Percentiles rank a stretch among this genome's conserved stretches.
Evolutionary conservation across 2,329 filamentous ascomycete genomes (phyloP).

Genomic region (Claviceps africana): DNA sequence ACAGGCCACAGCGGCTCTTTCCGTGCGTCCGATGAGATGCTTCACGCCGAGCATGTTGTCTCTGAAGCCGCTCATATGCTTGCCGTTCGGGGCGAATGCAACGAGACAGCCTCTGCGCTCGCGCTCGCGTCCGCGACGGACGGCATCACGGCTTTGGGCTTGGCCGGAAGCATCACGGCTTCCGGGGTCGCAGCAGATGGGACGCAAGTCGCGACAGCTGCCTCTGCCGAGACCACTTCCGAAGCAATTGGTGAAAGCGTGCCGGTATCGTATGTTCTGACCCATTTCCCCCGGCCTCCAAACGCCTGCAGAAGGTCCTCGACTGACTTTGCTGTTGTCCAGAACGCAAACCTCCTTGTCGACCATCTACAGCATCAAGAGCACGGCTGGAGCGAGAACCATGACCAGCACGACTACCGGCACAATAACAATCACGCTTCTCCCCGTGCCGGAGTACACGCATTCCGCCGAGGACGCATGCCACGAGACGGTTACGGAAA

Average conservation of each 20-base stretch:
- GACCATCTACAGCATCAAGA: conserved; percentile 18
- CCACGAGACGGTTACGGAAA: conserved; percentile 3
- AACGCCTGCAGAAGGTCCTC: not conserved
- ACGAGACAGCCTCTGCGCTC: conserved; percentile 6
- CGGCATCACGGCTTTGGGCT: conserved; percentile 5
- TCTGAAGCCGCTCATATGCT: conserved; percentile 11
- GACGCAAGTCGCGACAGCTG: conserved; percentile 1
- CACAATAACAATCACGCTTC: conserved; percentile 11
- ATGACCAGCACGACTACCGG: conserved; percentile 11
- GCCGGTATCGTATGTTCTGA: conserved; percentile 20
- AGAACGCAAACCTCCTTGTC: conserved; percentile 21
- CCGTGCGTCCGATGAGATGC: conserved; percentile 6
- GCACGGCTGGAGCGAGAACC: not conserved
- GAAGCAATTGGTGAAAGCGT: conserved; percentile 12
- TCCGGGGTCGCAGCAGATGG: conserved; percentile 3
- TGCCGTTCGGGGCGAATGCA: conserved; percentile 10
- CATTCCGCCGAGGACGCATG: conserved; percentile 11
- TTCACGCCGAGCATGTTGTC: conserved; percentile 9
- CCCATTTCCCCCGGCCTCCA: not conserved
- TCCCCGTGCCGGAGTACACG: conserved; percentile 13
- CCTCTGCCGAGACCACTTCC: not conserved
- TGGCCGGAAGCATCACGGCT: conserved; percentile 8
- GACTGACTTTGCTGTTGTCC: conserved; percentile 1
- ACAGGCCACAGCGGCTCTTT: conserved; percentile 3
- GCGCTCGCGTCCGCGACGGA: conserved; percentile 6